Evolutionary conservation across 1,284 basidiomycete genomes (phyloP), one percentile per base, ranked within the genome.

Genomic region (Puccinia novopanici): DNA sequence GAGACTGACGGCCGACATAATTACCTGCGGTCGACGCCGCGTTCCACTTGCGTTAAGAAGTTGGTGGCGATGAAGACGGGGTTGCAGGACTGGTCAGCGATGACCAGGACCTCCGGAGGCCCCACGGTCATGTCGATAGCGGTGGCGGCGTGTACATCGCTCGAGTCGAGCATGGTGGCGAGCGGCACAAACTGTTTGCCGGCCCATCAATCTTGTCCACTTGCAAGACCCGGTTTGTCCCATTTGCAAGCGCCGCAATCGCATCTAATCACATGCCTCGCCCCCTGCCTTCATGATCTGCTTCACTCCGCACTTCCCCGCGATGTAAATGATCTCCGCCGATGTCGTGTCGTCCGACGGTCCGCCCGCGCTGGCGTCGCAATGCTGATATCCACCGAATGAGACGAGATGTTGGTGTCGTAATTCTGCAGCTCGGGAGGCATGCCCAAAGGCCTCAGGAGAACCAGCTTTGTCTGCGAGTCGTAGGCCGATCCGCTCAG

Each of bases 91-190:
- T 90, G 87, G 86, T 99, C 97, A 50, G 95, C 95, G 82, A 99
- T 93, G 81, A 98, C 93, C 83, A 98, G 88, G 42, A 98, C 95
- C 87, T 98, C 95, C 10, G 93, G 95, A 17, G 97, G 97, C 9
- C 97, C 97, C 30, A 97, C 97, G 54, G 97, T 97, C 94, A 99
- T 99, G 87, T 99, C 97, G 85, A 99, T 99, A 27, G 93, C 92
- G 13, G 98, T 94, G 81, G 95, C 87, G 6, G 97, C 96, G 84
- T 95, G 93, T 22, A 95, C 95, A 86, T 99, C 97, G 86, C 98
- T 98, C 87, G 98, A 95, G 27, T 98, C 95, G 82, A 98, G 83
- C 50, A 84, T 84, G 30, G 75, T 81, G 15, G 78, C 78, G 19
- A 42, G 57, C 30, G 78, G 99, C 37, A 99, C 97, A 92, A 96